phyloP scores from a whole-genome alignment of 129 eudicot genomes.

The Flaveria robusta region DNA sequence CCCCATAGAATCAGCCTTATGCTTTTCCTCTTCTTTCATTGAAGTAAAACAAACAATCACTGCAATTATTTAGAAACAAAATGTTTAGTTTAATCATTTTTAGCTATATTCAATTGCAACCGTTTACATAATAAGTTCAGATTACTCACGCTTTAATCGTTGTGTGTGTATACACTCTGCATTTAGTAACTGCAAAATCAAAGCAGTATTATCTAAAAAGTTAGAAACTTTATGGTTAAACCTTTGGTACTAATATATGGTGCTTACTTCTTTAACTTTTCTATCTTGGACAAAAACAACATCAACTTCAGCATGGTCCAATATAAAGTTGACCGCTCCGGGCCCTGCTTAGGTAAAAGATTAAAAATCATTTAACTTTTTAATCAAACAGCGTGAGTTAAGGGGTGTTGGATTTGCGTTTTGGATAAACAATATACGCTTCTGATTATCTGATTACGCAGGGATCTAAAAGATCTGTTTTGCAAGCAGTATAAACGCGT shows the following conservation, averaged over 20 bases:
- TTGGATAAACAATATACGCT: background rate
- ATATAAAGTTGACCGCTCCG: conserved; percentile 77
- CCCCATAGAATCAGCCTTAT: conserved; percentile 57
- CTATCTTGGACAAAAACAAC: conserved; percentile 76
- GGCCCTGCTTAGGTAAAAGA: conserved; percentile 51
- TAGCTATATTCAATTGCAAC: background rate
- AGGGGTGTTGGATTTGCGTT: background rate
- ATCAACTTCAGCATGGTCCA: conserved; percentile 95
- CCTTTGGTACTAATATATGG: background rate
- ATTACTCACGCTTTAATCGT: conserved; percentile 69
- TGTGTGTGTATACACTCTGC: conserved; percentile 76
- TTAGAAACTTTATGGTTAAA: background rate
- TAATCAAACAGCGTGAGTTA: background rate
- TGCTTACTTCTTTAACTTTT: conserved; percentile 84
- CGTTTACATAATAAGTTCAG: conserved; percentile 17
- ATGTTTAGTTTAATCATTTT: background rate
- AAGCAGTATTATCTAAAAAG: conserved; percentile 6
- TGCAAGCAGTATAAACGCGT: background rate
- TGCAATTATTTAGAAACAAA: conserved; percentile 36
- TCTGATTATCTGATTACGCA: background rate
- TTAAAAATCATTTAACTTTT: conserved; percentile 1
- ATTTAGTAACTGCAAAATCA: conserved; percentile 63
- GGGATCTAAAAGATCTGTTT: background rate
- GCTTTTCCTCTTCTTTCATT: conserved; percentile 58
- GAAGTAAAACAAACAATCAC: conserved; percentile 88